Percentiles rank a stretch among this genome's conserved stretches.
phyloP scores from a whole-genome alignment of 2,329 filamentous ascomycete genomes.

The Sordariomycetes sp. region DNA sequence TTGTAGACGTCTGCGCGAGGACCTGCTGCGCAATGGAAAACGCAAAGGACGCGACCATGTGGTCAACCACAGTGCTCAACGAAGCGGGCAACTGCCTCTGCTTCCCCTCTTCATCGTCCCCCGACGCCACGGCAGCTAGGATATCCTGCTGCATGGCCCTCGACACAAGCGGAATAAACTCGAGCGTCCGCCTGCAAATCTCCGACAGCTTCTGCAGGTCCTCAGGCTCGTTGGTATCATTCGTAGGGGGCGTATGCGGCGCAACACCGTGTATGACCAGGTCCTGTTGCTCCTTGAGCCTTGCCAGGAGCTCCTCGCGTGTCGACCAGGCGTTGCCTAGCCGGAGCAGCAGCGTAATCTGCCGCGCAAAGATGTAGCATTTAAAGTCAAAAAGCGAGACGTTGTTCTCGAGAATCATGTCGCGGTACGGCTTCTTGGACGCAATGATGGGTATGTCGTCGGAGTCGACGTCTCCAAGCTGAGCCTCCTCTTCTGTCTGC shows the following conservation, averaged over 20 bases:
- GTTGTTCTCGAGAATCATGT: slow-evolving; percentile 85
- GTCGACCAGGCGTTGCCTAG: slow-evolving; percentile 63
- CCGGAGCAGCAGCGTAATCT: slow-evolving; percentile 69
- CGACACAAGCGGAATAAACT: slow-evolving; percentile 72
- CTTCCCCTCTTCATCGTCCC: slow-evolving; percentile 19
- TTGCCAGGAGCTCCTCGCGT: slow-evolving; percentile 46
- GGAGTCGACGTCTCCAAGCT: slow-evolving; percentile 23
- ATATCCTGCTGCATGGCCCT: slow-evolving; percentile 72
- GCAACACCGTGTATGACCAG: slow-evolving; percentile 43
- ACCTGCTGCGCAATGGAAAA: slow-evolving; percentile 68
- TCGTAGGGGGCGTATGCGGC: slow-evolving; percentile 28
- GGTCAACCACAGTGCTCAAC: background rate
- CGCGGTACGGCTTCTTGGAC: slow-evolving; percentile 70
- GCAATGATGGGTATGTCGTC: slow-evolving; percentile 47
- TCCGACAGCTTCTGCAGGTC: slow-evolving; percentile 73
- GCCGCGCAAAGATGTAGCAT: slow-evolving; percentile 84
- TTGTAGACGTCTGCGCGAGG: slow-evolving; percentile 59
- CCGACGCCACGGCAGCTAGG: slow-evolving; percentile 33
- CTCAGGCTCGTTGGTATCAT: slow-evolving; percentile 49
- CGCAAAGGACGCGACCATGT: slow-evolving; percentile 64
- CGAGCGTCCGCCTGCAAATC: slow-evolving; percentile 67
- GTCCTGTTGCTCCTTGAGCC: slow-evolving; percentile 49
- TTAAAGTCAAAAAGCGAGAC: slow-evolving; percentile 95
- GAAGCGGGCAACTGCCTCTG: slow-evolving; percentile 11
- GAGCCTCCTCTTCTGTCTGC: slow-evolving; percentile 24